A percentile compares a stretch with the other conserved stretches of the same genome.
phyloP scores from a whole-genome alignment of 1,284 basidiomycete species.

The Takashimella tepidaria region DNA sequence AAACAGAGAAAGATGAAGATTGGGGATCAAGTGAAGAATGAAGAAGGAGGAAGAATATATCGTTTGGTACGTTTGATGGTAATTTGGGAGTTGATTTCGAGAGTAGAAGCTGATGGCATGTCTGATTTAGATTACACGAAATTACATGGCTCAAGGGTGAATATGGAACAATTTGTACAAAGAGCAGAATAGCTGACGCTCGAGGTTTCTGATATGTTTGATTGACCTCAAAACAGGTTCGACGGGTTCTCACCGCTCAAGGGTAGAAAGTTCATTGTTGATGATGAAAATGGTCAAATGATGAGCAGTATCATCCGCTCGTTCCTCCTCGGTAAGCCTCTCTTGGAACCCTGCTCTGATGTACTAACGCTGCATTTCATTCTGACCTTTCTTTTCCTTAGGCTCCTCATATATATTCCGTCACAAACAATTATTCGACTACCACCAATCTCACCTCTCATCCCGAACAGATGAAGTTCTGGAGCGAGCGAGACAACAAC shows the following conservation, averaged over 20 bases:
- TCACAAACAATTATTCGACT: constrained; percentile 42
- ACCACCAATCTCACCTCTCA: constrained; percentile 36
- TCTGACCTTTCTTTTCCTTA: constrained; percentile 8
- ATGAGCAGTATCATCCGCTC: constrained; percentile 77
- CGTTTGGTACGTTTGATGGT: constrained; percentile 56
- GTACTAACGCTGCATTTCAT: background rate
- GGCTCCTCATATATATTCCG: constrained; percentile 47
- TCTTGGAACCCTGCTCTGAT: too few relatives aligned
- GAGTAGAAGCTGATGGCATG: constrained; percentile 6
- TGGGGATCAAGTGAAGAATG: constrained; percentile 56
- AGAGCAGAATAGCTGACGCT: constrained; percentile 40
- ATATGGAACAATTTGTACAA: too few relatives aligned
- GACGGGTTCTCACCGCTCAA: constrained; percentile 74
- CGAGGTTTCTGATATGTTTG: background rate
- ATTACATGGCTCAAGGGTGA: constrained; percentile 46
- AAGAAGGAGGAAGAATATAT: constrained; percentile 59
- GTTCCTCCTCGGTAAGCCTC: constrained; percentile 72
- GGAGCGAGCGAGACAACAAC: constrained; percentile 20
- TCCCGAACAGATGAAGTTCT: constrained; percentile 34
- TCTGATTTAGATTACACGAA: constrained; percentile 42
- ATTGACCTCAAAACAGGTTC: constrained; percentile 52
- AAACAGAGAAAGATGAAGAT: constrained; percentile 34
- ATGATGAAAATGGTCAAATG: constrained; percentile 77
- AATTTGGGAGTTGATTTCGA: background rate
- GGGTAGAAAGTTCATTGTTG: constrained; percentile 65